Evolutionary conservation across 257 asterid genomes (phyloP).

Genomic region (Fraxinus excelsior): DNA sequence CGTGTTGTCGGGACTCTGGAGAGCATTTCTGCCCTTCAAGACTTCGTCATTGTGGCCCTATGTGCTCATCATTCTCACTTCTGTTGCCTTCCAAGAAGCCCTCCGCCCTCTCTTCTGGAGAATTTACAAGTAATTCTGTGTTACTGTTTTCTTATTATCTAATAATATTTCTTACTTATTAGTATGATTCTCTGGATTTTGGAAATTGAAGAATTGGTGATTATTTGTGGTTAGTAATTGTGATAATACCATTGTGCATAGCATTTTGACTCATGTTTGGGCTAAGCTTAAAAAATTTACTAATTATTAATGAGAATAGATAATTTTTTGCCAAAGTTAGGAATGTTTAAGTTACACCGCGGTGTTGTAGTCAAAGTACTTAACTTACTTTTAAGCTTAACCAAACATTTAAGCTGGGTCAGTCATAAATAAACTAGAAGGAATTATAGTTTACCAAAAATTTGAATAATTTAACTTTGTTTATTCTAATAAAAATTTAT

Average conservation of each 20-base stretch:
- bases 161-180: background rate
- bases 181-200: background rate
- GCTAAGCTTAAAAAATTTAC: background rate
- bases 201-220: background rate
- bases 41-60: conserved; percentile 63
- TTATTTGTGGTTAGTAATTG: conserved; percentile 1
- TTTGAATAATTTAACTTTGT: background rate
- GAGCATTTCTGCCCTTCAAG: conserved; percentile 81
- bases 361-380: background rate
- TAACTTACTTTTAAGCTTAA: background rate
- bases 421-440: background rate
- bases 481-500: background rate
- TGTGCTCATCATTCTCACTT: conserved; percentile 56
- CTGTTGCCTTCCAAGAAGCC: conserved; percentile 83
- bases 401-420: background rate
- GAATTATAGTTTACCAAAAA: background rate
- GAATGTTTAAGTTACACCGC: background rate
- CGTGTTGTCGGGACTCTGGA: conserved; percentile 79
- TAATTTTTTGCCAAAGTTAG: background rate
- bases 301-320: background rate
- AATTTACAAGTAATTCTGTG: conserved; percentile 53
- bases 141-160: background rate
- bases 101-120: conserved; percentile 79
- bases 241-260: background rate
- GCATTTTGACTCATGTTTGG: background rate